Base-by-base conservation (phyloP, 495 filamentous ascomycete species). In the Cercophora sp. region DNA sequence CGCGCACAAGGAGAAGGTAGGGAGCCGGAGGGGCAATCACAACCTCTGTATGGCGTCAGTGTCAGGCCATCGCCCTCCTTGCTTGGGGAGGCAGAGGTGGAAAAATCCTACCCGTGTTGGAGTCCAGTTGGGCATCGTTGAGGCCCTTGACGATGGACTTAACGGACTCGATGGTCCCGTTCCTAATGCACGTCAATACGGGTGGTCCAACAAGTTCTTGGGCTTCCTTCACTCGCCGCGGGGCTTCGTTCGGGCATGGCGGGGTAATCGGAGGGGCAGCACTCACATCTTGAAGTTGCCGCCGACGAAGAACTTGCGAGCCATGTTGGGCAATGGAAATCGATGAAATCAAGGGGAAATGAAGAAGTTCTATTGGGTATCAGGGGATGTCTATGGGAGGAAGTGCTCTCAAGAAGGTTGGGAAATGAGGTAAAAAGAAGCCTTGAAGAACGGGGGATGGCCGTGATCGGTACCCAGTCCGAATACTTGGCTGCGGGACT, bases 231-330 rank as follows among this genome's bases (percentile, higher is more conserved):
- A 18, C 55, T 52, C 34, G 23, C 50, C 51, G 63, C 56, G 65
- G 59, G 59, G 54, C 55, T 57, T 63, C n/a, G n/a, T n/a, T n/a
- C n/a, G n/a, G n/a, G n/a, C n/a, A n/a, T 61, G 56, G 67, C 61
- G 67, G 65, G 67, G 58, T 58, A 60, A 47, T 8, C 27, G 24
- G 31, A 29, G 20, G 19, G 8, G 19, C 23, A 16, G 49, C 22
- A 74, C 79, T 48, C 70, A 92, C 90, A 96, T 96, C 79, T 98
- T 98, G 80, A 97, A 97, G 84, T 97, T 98, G 67, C 93, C 93
- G 70, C 93, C 93, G 69, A 98, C 89, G 76, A 98, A 96, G 82
- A 96, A 98, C 85, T 90, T 87, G 79, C 93, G 92, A 76, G 83
- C 78, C 91, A 95, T 96, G 64, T 41, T 82, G 71, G 61, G 62